phyloP scores from a whole-genome alignment of 495 filamentous ascomycete genomes.

The Podospora comata region DNA sequence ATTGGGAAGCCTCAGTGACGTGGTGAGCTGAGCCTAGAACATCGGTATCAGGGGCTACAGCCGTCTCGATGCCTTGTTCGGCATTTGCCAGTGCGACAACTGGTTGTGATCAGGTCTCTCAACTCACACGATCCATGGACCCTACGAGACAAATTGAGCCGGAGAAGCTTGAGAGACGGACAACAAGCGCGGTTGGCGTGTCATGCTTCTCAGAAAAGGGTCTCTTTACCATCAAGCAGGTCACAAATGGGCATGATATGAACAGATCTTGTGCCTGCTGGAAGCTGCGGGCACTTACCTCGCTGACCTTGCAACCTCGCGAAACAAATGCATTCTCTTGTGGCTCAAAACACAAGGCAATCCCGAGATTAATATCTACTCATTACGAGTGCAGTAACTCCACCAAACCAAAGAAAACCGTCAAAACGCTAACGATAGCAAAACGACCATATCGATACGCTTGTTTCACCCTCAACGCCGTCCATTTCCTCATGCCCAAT shows the following conservation, averaged over 20 bases:
- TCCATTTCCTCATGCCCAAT: background rate
- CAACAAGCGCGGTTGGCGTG: too few relatives aligned
- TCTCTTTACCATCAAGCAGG: too few relatives aligned
- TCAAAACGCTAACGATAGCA: background rate
- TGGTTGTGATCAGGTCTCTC: too few relatives aligned
- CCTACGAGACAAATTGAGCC: too few relatives aligned
- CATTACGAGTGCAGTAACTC: background rate
- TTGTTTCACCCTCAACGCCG: background rate
- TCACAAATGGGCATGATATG: too few relatives aligned
- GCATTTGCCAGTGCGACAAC: background rate
- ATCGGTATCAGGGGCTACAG: background rate
- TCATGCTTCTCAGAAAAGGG: too few relatives aligned
- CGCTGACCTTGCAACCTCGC: too few relatives aligned
- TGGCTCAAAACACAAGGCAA: background rate
- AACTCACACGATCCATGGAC: too few relatives aligned
- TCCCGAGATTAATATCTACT: background rate
- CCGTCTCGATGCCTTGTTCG: background rate
- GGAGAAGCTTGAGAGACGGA: too few relatives aligned
- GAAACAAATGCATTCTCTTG: too few relatives aligned
- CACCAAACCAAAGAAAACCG: background rate
- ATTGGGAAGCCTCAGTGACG: background rate
- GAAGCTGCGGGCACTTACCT: too few relatives aligned
- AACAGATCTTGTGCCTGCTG: too few relatives aligned
- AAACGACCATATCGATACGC: background rate
- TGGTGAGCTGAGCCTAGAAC: background rate